Evolutionary conservation across 176 grass and related monocot species (phyloP).

Genomic region (Oryza meridionalis): DNA sequence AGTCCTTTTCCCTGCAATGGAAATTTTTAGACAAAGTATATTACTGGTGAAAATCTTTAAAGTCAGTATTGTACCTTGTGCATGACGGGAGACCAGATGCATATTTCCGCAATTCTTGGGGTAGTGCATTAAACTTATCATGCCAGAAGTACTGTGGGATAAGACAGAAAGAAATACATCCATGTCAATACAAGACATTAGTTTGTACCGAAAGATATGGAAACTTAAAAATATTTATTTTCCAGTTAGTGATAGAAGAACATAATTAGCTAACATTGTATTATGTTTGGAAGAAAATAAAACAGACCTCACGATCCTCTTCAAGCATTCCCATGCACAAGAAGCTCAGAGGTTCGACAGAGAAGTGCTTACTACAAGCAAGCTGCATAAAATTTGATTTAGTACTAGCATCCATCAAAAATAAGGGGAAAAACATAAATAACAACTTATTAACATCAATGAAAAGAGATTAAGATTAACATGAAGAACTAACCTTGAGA

Average conservation of each 20-base stretch:
- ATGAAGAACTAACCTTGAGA: conserved; percentile 67
- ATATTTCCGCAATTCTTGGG: conserved; percentile 47
- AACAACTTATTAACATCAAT: conserved; percentile 13
- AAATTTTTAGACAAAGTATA: conserved; percentile 31
- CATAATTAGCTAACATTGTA: conserved; percentile 21
- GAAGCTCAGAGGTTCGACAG: conserved; percentile 81
- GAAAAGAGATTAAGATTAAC: conserved; percentile 1
- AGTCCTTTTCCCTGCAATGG: conserved; percentile 51
- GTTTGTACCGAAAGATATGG: neutral
- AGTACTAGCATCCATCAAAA: conserved; percentile 26
- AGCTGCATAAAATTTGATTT: conserved; percentile 56
- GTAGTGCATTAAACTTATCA: conserved; percentile 59
- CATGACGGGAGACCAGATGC: conserved; percentile 69
- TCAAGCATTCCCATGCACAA: conserved; percentile 69
- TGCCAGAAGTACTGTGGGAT: conserved; percentile 51
- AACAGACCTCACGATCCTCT: conserved; percentile 64
- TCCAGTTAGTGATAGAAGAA: conserved; percentile 12
- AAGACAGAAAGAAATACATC: conserved; percentile 22
- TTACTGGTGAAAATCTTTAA: conserved; percentile 28
- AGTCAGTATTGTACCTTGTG: conserved; percentile 48
- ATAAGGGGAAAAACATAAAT: conserved; percentile 34
- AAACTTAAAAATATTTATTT: conserved; percentile 12
- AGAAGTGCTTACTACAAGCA: conserved; percentile 93
- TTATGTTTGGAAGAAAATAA: conserved; percentile 33
- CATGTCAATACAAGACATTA: neutral